Evolutionary conservation across 2,329 filamentous ascomycete species (phyloP).

Genomic region (Botrytis fabae): DNA sequence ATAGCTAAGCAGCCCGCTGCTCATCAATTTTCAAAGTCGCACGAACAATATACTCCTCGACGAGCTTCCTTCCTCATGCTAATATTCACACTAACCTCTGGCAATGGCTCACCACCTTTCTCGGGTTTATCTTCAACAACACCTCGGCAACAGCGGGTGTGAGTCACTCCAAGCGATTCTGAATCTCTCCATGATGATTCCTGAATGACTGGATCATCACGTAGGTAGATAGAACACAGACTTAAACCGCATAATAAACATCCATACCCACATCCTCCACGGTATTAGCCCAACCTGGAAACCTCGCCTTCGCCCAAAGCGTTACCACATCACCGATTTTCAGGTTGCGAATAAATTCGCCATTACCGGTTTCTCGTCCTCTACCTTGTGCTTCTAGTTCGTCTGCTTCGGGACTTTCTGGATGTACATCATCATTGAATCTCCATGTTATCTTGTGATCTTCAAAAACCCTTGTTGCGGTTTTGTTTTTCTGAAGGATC

Average conservation of each 20-base stretch:
- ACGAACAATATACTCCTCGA: not conserved
- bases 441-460: constrained; percentile 56
- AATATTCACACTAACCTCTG: not conserved
- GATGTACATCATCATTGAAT: constrained; percentile 50
- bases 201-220: not conserved
- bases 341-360: constrained; percentile 56
- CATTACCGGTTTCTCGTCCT: constrained; percentile 52
- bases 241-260: constrained; percentile 56
- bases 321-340: constrained; percentile 35
- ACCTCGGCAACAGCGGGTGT: not conserved
- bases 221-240: not conserved
- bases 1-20: not conserved
- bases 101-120: not conserved
- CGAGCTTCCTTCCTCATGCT: not conserved
- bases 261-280: constrained; percentile 54
- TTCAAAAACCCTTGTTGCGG: constrained; percentile 44
- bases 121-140: not conserved
- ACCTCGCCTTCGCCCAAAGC: constrained; percentile 44
- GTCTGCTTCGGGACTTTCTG: constrained; percentile 45
- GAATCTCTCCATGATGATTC: not conserved
- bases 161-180: not conserved
- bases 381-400: constrained; percentile 47
- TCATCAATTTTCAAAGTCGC: not conserved
- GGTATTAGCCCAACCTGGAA: constrained; percentile 53
- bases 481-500: constrained; percentile 49